Base-by-base conservation (phyloP, 1,284 basidiomycete species). In the Coniferiporia weirii region DNA sequence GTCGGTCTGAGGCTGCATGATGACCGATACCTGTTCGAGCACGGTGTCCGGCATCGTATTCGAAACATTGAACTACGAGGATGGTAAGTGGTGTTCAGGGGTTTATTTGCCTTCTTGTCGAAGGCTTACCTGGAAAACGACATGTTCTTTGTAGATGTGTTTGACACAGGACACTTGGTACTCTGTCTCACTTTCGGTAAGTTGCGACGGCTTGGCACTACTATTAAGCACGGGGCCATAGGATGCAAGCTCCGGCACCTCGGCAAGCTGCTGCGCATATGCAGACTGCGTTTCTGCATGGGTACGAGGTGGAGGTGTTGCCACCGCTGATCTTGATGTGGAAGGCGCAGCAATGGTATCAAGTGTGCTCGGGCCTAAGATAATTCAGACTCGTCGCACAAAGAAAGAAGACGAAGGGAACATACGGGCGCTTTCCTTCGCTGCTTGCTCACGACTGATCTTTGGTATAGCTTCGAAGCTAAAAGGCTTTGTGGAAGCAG, bases 11-110 rank as follows among this genome's bases (percentile, higher is more conserved):
- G 91, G 84, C 64, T 88, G 82, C 87, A 98, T 96, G 66, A 94
- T 82, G 10, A 99, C 92, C n/a, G 94, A 91, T 17, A 97, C 93
- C 66, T 95, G 87, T 72, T 99, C 97, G 61, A 99, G 79, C 4
- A 99, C 89, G 3, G 93, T 95, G 71, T 99, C 97, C n/a, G 94
- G 88, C 57, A 99, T 82, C n/a, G 97, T 99, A 72, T 99, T 99
- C 60, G 93, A 93, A 54, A 99, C 86, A 76, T 98, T 98, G 84
- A 94, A 98, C 89, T 99, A 40, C 22, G 40, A 52, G 38, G 1
- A 50, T 27, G 27, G 27, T 27, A 5, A 52, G 13, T 19, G 1
- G 19, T 32, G 34, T 43, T 15, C 27, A 45, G 0, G 3, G 13
- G 52, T 66, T 35, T 15, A 20, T 4, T 1, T 57, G 3, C 52